These are phyloP conservation scores for Rugosomyces carneus DNA, from an alignment of 1,284 basidiomycete species.

Conservation along the genomic window DNA sequence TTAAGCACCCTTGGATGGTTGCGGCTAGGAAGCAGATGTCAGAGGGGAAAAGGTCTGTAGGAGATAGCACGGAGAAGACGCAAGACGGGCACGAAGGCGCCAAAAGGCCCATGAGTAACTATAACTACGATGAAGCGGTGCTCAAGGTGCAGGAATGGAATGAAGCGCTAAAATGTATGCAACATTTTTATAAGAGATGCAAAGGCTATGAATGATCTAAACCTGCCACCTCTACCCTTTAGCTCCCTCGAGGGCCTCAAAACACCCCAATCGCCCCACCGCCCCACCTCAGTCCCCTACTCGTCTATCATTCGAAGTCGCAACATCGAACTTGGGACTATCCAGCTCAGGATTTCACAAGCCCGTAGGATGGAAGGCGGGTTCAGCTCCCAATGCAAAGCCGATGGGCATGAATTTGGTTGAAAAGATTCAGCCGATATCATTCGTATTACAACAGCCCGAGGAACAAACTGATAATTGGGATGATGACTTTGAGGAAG, in stretches of 20 bases:
- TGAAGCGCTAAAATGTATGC: conserved; percentile 85
- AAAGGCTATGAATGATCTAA: no score
- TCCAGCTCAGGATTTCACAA: conserved; percentile 23
- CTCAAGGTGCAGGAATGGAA: conserved; percentile 98
- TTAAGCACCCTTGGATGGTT: conserved; percentile 95
- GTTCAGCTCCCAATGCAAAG: conserved; percentile 27
- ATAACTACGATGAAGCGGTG: conserved; percentile 91
- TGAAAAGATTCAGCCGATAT: conserved; percentile 54
- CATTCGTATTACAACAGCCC: conserved; percentile 55
- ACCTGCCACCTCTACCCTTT: conserved; percentile 8
- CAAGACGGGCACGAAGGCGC: conserved; percentile 29
- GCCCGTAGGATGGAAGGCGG: conserved; percentile 28
- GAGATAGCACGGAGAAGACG: conserved; percentile 27
- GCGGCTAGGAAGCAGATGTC: conserved; percentile 73
- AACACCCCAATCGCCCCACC: conserved; percentile 45
- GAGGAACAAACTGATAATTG: conserved; percentile 91
- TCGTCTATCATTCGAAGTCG: conserved; percentile 20
- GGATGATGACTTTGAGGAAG: conserved; percentile 97
- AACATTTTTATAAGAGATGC: no score
- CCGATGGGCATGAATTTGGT: conserved; percentile 34
- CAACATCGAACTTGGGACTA: conserved; percentile 24
- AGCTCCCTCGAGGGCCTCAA: conserved; percentile 59
- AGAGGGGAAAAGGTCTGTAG: conserved; percentile 28
- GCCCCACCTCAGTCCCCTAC: conserved; percentile 37
- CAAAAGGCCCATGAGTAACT: conserved; percentile 59